A percentile compares a stretch with the other conserved stretches of the same genome.
phyloP scores from a whole-genome alignment of 164 flowering plant genomes.

The Aristolochia contorta region DNA sequence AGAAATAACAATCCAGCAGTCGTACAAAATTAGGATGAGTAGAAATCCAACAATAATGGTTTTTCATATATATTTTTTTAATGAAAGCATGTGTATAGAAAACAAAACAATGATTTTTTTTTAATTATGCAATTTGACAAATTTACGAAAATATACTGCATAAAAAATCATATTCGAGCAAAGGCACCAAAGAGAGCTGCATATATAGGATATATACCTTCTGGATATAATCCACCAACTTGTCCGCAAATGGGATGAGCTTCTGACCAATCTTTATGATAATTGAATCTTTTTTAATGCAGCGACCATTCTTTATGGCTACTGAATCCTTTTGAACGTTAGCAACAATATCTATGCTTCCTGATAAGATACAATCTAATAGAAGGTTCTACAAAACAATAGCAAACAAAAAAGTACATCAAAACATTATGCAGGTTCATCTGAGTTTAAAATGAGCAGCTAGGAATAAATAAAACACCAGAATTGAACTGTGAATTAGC shows the following conservation, averaged over 20 bases:
- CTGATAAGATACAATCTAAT: no score
- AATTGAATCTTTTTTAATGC: constrained; percentile 74
- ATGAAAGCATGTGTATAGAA: no score
- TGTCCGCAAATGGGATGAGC: constrained; percentile 55
- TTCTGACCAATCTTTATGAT: constrained; percentile 43
- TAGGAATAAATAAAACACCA: constrained; percentile 1
- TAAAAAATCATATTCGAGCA: not conserved
- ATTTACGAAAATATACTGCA: not conserved
- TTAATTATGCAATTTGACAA: no score
- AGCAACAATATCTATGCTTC: no score
- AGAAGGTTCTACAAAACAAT: constrained; percentile 43
- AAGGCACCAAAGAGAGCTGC: not conserved
- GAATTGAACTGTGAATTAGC: not conserved
- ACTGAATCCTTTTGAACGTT: no score
- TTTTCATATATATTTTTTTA: no score
- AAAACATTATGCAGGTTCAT: not conserved
- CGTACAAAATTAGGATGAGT: no score
- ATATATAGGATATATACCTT: constrained; percentile 38
- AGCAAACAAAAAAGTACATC: not conserved
- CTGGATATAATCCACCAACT: constrained; percentile 64
- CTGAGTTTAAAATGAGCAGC: not conserved
- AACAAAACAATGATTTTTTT: no score
- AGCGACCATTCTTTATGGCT: no score
- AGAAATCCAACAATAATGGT: no score
- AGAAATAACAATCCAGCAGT: no score